A percentile compares a stretch with the other conserved stretches of the same genome.
Evolutionary conservation across 495 filamentous ascomycete genomes (phyloP).

Genomic region (Letharia lupina): DNA sequence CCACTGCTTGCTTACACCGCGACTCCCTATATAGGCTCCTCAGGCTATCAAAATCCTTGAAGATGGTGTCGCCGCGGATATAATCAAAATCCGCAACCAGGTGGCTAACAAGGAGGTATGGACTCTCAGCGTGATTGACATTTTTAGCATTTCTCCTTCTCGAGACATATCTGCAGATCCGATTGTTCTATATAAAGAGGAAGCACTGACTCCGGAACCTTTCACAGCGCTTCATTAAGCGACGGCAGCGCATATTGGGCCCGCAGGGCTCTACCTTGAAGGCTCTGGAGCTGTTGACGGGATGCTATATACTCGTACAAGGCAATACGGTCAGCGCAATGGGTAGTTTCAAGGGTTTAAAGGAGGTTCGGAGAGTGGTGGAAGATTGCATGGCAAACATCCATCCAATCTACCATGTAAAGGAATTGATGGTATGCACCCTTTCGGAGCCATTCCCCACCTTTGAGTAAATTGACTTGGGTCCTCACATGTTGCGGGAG

Average conservation of each 20-base stretch:
- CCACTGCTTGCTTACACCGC: not conserved
- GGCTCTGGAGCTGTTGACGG: slow-evolving; percentile 88
- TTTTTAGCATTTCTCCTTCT: not conserved
- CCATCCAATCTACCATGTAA: slow-evolving; percentile 89
- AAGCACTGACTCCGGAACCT: not conserved
- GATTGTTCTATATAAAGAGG: not conserved
- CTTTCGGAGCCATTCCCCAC: not conserved
- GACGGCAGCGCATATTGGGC: slow-evolving; percentile 84
- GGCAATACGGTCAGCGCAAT: slow-evolving; percentile 92
- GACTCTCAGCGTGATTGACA: not conserved
- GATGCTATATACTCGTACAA: slow-evolving; percentile 91
- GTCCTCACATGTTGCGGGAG: not conserved
- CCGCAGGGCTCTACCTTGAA: slow-evolving; percentile 81
- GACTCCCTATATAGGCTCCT: slow-evolving; percentile 37
- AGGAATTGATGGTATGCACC: slow-evolving; percentile 69
- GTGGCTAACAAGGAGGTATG: slow-evolving; percentile 79
- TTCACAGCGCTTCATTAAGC: slow-evolving; percentile 72
- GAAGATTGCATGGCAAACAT: slow-evolving; percentile 97
- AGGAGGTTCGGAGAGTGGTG: slow-evolving; percentile 82
- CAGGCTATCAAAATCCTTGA: slow-evolving; percentile 89
- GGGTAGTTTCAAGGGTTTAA: slow-evolving; percentile 85
- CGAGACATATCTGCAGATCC: not conserved
- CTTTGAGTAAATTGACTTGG: not conserved
- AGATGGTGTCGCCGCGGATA: slow-evolving; percentile 80
- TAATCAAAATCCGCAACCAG: slow-evolving; percentile 86